Conservation (phyloP, 148 eudicot genomes). For the Cornus controversa region DNA sequence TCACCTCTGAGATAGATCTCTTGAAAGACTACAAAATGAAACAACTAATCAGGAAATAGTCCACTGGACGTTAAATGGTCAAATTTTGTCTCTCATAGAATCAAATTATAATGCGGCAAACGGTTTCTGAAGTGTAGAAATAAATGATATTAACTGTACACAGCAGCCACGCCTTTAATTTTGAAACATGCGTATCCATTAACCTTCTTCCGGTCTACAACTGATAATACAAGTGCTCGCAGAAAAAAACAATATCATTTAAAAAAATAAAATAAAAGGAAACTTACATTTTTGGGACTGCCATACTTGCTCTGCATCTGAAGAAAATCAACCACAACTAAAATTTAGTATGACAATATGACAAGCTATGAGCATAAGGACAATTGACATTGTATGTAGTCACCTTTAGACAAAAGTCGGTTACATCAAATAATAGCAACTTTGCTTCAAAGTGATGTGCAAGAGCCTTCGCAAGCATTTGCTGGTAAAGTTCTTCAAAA, state of each 20-base stretch:
- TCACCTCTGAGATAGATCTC: slow-evolving; percentile 73
- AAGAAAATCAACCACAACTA: slow-evolving; percentile 17
- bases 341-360: slow-evolving; percentile 20
- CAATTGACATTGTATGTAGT: neutral
- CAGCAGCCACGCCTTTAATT: neutral
- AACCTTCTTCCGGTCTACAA: neutral
- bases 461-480: slow-evolving; percentile 81
- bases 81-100: neutral
- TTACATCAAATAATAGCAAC: slow-evolving; percentile 70
- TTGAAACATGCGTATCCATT: no score
- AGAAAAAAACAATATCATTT: neutral
- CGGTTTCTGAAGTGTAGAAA: neutral
- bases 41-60: slow-evolving; percentile 12
- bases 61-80: neutral
- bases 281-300: slow-evolving; percentile 64
- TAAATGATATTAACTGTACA: neutral
- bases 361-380: neutral
- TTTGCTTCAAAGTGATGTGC: slow-evolving; percentile 83
- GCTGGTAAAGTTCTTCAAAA: slow-evolving; percentile 72
- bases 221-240: neutral
- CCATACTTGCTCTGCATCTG: slow-evolving; percentile 97
- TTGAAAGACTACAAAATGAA: slow-evolving; percentile 38
- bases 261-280: slow-evolving; percentile 1
- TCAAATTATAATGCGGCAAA: slow-evolving; percentile 5
- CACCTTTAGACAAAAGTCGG: slow-evolving; percentile 85